A percentile compares a stretch with the other conserved stretches of the same genome.
phyloP scores from a whole-genome alignment of 1,284 basidiomycete species.

The Phenoliferia sp. region DNA sequence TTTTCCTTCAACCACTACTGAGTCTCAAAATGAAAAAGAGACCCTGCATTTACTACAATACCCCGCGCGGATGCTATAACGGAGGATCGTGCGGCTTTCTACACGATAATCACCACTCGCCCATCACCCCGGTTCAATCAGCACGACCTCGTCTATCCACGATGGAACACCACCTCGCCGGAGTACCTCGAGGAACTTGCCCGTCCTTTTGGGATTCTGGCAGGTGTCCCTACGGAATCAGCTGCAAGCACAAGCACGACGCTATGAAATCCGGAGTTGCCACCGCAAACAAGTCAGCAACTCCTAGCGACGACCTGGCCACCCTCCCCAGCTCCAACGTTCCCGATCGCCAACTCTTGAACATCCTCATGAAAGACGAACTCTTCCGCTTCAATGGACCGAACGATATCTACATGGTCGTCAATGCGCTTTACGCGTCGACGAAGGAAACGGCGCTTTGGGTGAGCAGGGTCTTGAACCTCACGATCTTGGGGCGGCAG shows the following conservation, averaged over 20 bases:
- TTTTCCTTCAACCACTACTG: too few species aligned
- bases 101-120: not conserved
- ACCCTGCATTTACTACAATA: not conserved
- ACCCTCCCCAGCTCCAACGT: not conserved
- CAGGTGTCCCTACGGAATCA: not conserved
- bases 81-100: not conserved
- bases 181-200: not conserved
- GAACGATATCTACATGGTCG: not conserved
- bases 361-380: not conserved
- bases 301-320: not conserved
- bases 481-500: not conserved
- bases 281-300: not conserved
- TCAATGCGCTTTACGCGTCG: conserved; percentile 1
- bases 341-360: not conserved
- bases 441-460: not conserved
- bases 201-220: not conserved
- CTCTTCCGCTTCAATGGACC: not conserved
- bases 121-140: not conserved
- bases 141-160: not conserved
- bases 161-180: not conserved
- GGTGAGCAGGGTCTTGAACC: not conserved
- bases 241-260: not conserved
- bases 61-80: not conserved
- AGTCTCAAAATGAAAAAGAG: too few species aligned
- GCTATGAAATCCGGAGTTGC: not conserved